These are phyloP conservation scores for Blastocystis sp. DNA, from an alignment of 352 stramenopile species.

Conservation along the genomic window DNA sequence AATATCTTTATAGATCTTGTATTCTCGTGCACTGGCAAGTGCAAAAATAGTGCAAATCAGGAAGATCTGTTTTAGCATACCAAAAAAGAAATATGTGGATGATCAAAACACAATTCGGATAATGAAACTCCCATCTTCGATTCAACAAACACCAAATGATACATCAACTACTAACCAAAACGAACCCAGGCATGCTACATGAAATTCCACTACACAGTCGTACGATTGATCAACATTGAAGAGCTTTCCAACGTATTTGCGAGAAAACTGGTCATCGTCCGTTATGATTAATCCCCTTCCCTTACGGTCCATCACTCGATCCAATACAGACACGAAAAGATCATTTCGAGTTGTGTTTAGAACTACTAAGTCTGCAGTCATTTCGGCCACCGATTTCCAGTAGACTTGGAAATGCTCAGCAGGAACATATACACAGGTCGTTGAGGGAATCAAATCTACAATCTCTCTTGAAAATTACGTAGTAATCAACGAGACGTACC, in stretches of 20 bases:
- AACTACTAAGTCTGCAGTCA: not conserved
- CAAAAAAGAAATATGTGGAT: not conserved
- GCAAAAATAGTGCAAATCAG: not conserved
- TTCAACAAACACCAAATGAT: not conserved
- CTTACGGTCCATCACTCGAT: not conserved
- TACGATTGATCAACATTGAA: not conserved
- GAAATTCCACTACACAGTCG: not conserved
- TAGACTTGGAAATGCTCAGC: not conserved
- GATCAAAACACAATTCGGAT: not conserved
- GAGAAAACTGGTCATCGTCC: not conserved
- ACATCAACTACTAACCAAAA: constrained; percentile 24
- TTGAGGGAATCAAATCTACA: not conserved
- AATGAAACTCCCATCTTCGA: not conserved
- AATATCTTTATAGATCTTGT: not conserved
- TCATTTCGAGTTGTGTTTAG: constrained; percentile 11
- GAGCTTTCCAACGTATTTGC: not conserved
- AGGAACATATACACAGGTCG: not conserved
- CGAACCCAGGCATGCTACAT: not conserved
- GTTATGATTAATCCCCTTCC: not conserved
- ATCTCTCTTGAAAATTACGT: not conserved
- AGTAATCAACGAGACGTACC: not conserved
- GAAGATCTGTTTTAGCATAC: constrained; percentile 17
- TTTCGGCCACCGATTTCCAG: not conserved
- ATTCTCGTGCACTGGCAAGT: not conserved
- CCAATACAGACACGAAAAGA: not conserved